Conservation (phyloP, 2,329 filamentous ascomycete genomes). For the Colletotrichum chlorophyti region DNA sequence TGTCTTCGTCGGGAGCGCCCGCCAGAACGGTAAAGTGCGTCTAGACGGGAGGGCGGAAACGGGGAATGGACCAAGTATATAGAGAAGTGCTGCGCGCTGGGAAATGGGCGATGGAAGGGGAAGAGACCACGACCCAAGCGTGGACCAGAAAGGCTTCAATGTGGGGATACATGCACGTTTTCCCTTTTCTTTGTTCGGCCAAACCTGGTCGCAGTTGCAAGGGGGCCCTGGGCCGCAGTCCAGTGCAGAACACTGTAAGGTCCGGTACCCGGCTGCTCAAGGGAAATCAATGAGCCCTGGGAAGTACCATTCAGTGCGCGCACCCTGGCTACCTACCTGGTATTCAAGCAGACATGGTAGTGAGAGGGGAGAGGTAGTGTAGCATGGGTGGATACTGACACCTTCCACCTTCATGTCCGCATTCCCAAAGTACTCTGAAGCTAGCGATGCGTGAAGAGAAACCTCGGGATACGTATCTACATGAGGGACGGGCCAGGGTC, state of each 20-base stretch:
- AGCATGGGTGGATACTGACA: too few species aligned
- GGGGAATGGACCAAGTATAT: slow-evolving; percentile 28
- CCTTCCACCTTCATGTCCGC: too few species aligned
- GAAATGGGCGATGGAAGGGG: not conserved
- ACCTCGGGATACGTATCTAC: too few species aligned
- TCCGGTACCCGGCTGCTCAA: slow-evolving; percentile 17
- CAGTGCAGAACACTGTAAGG: not conserved
- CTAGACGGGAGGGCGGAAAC: slow-evolving; percentile 2
- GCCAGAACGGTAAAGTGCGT: slow-evolving; percentile 22
- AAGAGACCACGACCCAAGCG: not conserved
- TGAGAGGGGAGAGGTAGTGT: too few species aligned
- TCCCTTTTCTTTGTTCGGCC: slow-evolving; percentile 26
- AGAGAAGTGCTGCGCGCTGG: not conserved
- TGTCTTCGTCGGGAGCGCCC: slow-evolving; percentile 27
- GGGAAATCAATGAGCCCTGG: too few species aligned
- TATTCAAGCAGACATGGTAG: too few species aligned
- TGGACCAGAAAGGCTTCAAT: not conserved
- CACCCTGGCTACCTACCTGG: too few species aligned
- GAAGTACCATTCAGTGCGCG: too few species aligned
- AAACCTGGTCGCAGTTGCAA: not conserved
- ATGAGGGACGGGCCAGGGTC: not conserved
- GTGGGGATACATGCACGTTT: slow-evolving; percentile 23
- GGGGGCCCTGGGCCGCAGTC: not conserved
- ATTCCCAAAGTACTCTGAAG: too few species aligned
- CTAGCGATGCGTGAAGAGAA: too few species aligned